Percentiles rank a stretch among this genome's conserved stretches.
Evolutionary conservation across 2,329 filamentous ascomycete genomes (phyloP).

Genomic region (Aspergillus sp.): DNA sequence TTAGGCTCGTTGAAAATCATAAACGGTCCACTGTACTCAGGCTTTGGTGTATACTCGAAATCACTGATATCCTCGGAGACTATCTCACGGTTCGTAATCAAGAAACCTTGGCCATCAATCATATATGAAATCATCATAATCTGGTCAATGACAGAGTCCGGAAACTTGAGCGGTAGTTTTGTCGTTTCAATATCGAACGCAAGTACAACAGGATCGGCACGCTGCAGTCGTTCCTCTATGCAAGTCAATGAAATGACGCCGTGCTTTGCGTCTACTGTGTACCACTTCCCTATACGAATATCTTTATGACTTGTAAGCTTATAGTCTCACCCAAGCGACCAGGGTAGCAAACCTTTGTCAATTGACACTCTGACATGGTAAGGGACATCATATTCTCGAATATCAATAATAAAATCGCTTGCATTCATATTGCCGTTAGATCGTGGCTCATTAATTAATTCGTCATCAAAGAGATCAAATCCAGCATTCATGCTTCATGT

Average conservation of each 20-base stretch:
- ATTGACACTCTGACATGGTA: slow-evolving; percentile 99
- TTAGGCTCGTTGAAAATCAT: slow-evolving; percentile 98
- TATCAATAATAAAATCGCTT: slow-evolving; percentile 96
- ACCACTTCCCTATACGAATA: slow-evolving; percentile 95
- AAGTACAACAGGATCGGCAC: slow-evolving; percentile 95
- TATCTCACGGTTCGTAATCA: slow-evolving; percentile 97
- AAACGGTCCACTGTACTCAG: slow-evolving; percentile 91
- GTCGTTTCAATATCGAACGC: slow-evolving; percentile 99
- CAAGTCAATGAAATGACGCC: slow-evolving; percentile 77
- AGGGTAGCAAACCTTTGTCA: slow-evolving; percentile 63
- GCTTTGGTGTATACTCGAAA: slow-evolving; percentile 96
- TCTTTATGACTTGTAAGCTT: slow-evolving; percentile 51
- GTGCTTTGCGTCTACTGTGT: slow-evolving; percentile 90
- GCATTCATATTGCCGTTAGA: slow-evolving; percentile 77
- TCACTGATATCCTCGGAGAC: slow-evolving; percentile 96
- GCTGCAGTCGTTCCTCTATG: slow-evolving; percentile 80
- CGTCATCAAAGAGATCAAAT: slow-evolving; percentile 93
- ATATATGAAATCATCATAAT: slow-evolving; percentile 99
- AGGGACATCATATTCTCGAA: slow-evolving; percentile 97
- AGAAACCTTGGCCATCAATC: slow-evolving; percentile 96
- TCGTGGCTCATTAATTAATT: slow-evolving; percentile 77
- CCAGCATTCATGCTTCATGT: slow-evolving; percentile 64
- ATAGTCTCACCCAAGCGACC: background rate
- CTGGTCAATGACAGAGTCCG: slow-evolving; percentile 88
- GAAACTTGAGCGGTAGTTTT: slow-evolving; percentile 93